phyloP scores from a whole-genome alignment of 2,329 filamentous ascomycete genomes.

The Geosmithia putterillii region DNA sequence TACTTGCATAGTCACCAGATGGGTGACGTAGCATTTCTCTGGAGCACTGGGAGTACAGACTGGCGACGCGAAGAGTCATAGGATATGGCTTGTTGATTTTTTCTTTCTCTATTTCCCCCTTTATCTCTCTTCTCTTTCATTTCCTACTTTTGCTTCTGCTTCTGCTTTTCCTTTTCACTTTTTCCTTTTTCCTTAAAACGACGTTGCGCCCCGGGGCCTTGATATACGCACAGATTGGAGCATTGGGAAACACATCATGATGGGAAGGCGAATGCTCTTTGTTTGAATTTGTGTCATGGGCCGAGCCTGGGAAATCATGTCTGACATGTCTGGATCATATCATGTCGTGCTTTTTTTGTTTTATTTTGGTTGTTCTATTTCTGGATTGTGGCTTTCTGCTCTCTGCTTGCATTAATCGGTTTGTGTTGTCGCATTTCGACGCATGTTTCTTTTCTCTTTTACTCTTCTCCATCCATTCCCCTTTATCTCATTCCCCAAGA shows the following conservation, averaged over 20 bases:
- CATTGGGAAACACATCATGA: neutral
- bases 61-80: neutral
- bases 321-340: no score
- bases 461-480: neutral
- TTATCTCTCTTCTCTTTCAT: neutral
- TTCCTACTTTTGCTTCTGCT: no score
- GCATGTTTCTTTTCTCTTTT: neutral
- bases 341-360: no score
- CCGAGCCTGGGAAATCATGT: no score
- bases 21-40: neutral
- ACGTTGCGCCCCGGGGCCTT: neutral
- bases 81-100: conserved; percentile 1
- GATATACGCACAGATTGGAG: neutral
- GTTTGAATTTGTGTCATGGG: conserved; percentile 1
- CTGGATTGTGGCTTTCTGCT: no score
- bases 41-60: neutral
- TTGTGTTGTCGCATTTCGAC: no score
- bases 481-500: neutral
- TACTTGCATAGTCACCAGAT: neutral
- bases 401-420: no score
- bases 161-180: neutral
- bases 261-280: neutral
- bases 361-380: no score
- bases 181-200: neutral
- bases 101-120: neutral